Conservation (phyloP, 441 rosid genomes). For the Croton laevigatus region DNA sequence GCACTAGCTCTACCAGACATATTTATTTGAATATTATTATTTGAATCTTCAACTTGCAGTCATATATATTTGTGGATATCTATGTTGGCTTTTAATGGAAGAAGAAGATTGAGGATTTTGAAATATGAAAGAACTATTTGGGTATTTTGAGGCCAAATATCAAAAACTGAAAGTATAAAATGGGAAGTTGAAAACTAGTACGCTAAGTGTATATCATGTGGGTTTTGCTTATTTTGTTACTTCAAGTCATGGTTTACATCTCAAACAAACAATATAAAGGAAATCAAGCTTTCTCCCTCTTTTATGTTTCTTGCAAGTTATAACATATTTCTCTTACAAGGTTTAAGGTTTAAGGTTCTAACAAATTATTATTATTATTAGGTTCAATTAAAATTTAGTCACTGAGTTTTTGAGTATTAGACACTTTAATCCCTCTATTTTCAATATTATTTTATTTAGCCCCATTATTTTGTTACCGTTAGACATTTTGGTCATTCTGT, state of each 20-base stretch:
- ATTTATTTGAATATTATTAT: neutral
- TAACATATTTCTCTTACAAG: neutral
- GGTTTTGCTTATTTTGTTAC: conserved; percentile 14
- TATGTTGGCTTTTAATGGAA: neutral
- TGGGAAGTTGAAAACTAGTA: conserved; percentile 1
- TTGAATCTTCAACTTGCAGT: too few species aligned
- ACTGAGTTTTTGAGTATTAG: too few species aligned
- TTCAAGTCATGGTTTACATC: conserved; percentile 18
- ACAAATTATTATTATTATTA: neutral
- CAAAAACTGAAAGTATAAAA: neutral
- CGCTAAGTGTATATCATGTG: conserved; percentile 32
- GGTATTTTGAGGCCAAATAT: neutral
- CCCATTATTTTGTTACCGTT: too few species aligned
- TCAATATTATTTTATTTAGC: too few species aligned
- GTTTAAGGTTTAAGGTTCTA: conserved; percentile 6
- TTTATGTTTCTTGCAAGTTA: conserved; percentile 30
- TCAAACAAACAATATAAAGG: neutral
- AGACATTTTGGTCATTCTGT: too few species aligned
- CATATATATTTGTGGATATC: too few species aligned
- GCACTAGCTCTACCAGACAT: conserved; percentile 23
- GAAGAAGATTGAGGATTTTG: neutral
- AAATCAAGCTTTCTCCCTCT: neutral
- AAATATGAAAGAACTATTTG: neutral
- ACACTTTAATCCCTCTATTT: too few species aligned
- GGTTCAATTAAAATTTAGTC: too few species aligned